Evolutionary conservation across 1,139 yeast genomes (phyloP).

Genomic region (Zygosaccharomyces pseudobailii): DNA sequence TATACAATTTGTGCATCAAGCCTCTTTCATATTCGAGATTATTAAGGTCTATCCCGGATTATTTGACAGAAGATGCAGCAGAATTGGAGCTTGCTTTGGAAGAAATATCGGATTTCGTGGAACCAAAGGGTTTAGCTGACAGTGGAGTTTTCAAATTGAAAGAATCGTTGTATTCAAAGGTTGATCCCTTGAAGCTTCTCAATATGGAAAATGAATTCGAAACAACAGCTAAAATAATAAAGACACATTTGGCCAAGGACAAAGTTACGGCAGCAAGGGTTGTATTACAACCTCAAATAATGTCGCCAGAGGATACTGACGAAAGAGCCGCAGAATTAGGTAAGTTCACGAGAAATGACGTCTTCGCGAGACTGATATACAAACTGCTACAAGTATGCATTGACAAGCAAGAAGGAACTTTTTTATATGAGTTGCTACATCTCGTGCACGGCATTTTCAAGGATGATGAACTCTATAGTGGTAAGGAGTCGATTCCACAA

Average conservation of each 20-base stretch:
- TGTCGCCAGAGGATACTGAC: conserved; percentile 29
- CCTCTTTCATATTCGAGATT: conserved; percentile 54
- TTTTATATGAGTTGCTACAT: conserved; percentile 57
- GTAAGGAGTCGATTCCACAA: conserved; percentile 39
- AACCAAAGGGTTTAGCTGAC: conserved; percentile 53
- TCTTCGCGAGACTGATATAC: conserved; percentile 53
- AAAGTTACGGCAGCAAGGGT: conserved; percentile 42
- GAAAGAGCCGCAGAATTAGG: conserved; percentile 40
- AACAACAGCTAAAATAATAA: conserved; percentile 39
- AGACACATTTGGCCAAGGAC: conserved; percentile 35
- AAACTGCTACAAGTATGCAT: conserved; percentile 52
- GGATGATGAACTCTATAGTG: conserved; percentile 48
- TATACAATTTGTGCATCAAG: conserved; percentile 47
- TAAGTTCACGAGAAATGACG: conserved; percentile 46
- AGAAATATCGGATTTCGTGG: conserved; percentile 46
- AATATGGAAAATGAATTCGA: conserved; percentile 38
- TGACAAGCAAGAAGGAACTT: conserved; percentile 47
- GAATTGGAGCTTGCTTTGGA: conserved; percentile 40
- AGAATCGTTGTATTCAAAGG: conserved; percentile 39
- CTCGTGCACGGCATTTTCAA: conserved; percentile 58
- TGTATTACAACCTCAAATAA: conserved; percentile 42
- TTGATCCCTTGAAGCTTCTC: conserved; percentile 37
- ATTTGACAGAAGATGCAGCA: conserved; percentile 34
- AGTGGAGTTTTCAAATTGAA: conserved; percentile 53
- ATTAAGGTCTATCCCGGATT: conserved; percentile 38